Conservation (phyloP, 192 early-diverging fungal species). For the Backusella macrospora region DNA sequence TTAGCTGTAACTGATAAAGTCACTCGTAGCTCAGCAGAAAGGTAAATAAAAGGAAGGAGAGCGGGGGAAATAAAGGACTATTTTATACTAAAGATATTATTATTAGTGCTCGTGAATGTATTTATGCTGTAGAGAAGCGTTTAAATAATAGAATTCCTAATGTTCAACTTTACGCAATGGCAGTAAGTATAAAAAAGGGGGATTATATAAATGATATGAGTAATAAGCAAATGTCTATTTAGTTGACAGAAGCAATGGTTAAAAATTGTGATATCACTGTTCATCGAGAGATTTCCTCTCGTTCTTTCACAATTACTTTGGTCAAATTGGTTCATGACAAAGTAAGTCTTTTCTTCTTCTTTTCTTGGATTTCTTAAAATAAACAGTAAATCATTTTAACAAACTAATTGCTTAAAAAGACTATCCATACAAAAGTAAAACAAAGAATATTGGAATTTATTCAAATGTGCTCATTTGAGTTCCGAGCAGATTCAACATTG, state of each 20-base stretch:
- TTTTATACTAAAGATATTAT: not conserved
- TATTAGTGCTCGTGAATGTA: slow-evolving; percentile 66
- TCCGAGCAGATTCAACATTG: slow-evolving; percentile 75
- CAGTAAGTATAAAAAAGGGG: slow-evolving; percentile 41
- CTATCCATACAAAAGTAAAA: slow-evolving; percentile 77
- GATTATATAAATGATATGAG: not conserved
- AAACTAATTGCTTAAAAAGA: slow-evolving; percentile 26
- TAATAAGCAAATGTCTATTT: not conserved
- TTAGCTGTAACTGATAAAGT: slow-evolving; percentile 74
- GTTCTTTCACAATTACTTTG: slow-evolving; percentile 81
- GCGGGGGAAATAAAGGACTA: not conserved
- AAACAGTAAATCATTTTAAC: not conserved
- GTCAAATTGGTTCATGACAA: slow-evolving; percentile 74
- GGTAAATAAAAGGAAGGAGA: slow-evolving; percentile 33
- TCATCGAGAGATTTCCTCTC: slow-evolving; percentile 84
- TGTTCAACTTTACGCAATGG: slow-evolving; percentile 69
- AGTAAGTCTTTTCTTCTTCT: slow-evolving; percentile 30
- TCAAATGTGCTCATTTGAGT: slow-evolving; percentile 90
- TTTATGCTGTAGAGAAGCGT: slow-evolving; percentile 75
- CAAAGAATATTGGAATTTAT: slow-evolving; percentile 84
- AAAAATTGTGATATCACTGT: slow-evolving; percentile 86
- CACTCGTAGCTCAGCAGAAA: slow-evolving; percentile 45
- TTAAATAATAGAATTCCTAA: slow-evolving; percentile 79
- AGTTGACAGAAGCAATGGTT: slow-evolving; percentile 85
- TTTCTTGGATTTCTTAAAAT: not conserved